Evolutionary conservation across 495 filamentous ascomycete species (phyloP).

Genomic region (Astrothelium subdiscretum): DNA sequence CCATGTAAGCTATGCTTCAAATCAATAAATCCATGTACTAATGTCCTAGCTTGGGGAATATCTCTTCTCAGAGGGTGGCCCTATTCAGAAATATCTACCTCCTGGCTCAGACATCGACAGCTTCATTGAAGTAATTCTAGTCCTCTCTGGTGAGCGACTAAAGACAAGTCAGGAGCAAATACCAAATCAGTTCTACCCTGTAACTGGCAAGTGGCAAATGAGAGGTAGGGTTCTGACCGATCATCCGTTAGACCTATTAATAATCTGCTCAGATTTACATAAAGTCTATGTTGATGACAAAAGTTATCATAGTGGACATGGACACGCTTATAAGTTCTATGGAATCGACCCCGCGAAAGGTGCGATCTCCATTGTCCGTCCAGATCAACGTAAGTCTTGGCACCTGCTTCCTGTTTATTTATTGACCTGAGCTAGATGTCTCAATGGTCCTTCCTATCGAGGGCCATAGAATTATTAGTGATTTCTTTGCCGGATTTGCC

Average conservation of each 20-base stretch:
- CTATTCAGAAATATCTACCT: conserved; percentile 10
- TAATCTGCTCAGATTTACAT: background rate
- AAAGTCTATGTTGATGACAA: conserved; percentile 55
- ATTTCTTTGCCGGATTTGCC: background rate
- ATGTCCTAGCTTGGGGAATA: background rate
- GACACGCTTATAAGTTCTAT: conserved; percentile 48
- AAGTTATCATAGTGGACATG: conserved; percentile 46
- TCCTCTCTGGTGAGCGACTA: conserved; percentile 41
- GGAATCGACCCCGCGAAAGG: conserved; percentile 43
- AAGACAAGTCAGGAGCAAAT: conserved; percentile 48
- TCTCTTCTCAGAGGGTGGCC: background rate
- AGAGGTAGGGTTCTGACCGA: conserved; percentile 32
- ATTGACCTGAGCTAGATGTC: background rate
- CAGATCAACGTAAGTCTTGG: conserved; percentile 1
- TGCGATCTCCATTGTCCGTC: conserved; percentile 1
- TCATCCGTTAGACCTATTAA: background rate
- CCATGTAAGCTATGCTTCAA: conserved; percentile 20
- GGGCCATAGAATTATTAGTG: background rate
- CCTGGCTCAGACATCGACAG: conserved; percentile 38
- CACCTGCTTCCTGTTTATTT: background rate
- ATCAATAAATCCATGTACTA: background rate
- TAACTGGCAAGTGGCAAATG: conserved; percentile 46
- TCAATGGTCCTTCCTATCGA: background rate
- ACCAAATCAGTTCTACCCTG: conserved; percentile 46
- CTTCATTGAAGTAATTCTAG: conserved; percentile 48